Conservation (phyloP, 2,329 filamentous ascomycete species). For the Paracoccidioides brasiliensis region DNA sequence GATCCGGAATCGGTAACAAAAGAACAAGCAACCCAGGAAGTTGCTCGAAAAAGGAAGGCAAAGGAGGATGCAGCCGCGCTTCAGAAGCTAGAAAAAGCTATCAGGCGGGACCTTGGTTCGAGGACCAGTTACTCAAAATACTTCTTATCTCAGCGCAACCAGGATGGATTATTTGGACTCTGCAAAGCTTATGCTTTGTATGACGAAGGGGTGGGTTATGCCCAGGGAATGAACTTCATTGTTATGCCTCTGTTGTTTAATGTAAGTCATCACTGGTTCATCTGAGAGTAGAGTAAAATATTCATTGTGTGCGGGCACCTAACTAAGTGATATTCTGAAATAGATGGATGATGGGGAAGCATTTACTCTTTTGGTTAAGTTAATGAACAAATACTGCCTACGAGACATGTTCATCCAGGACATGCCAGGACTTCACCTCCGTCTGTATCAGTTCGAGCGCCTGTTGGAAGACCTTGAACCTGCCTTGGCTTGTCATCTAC, state of each 20-base stretch:
- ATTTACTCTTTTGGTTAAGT: constrained; percentile 77
- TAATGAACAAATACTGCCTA: constrained; percentile 94
- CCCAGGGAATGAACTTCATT: constrained; percentile 97
- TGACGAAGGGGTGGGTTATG: constrained; percentile 88
- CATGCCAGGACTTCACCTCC: constrained; percentile 90
- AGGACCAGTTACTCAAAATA: constrained; percentile 96
- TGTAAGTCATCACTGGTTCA: constrained; percentile 36
- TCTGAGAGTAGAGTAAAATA: background rate
- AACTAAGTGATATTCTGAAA: background rate
- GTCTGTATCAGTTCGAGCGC: constrained; percentile 88
- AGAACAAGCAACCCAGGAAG: constrained; percentile 48
- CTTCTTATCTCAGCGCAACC: constrained; percentile 75
- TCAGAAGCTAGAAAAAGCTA: constrained; percentile 77
- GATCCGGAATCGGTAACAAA: constrained; percentile 52
- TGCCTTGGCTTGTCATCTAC: constrained; percentile 85
- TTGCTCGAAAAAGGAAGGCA: constrained; percentile 61
- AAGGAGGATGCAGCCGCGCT: constrained; percentile 64
- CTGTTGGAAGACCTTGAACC: constrained; percentile 89
- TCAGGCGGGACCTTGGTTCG: constrained; percentile 79
- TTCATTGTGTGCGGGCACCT: background rate
- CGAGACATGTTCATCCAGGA: constrained; percentile 88
- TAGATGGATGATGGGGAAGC: constrained; percentile 95
- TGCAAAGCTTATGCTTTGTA: constrained; percentile 97
- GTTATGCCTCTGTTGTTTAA: constrained; percentile 95
- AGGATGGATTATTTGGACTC: constrained; percentile 86